Evolutionary conservation across 2,329 filamentous ascomycete genomes (phyloP), one percentile per base, ranked within the genome.

Genomic region (Blumeria hordei): DNA sequence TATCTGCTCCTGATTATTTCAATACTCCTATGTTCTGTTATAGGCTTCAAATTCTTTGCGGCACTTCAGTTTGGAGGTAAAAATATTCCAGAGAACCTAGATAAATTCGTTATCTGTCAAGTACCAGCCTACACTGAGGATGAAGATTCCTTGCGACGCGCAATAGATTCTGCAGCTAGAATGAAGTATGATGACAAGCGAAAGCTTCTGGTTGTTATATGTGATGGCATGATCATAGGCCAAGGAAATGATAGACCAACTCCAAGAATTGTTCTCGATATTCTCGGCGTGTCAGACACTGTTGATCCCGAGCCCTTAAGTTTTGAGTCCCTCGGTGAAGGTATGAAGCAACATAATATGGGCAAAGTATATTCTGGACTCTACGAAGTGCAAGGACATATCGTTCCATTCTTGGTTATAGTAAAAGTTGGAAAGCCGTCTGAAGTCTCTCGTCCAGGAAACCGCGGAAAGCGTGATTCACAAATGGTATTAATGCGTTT

Each of bases 401-500:
- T 98, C 61, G 92, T 98, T 49, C 92, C 92, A 21, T 98, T 94
- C 77, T 68, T 98, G 67, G 92, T 98, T 54, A 75, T 98, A 49
- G 88, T 96, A 69, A 98, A 98, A 74, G 80, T 96, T 61, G 92
- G 92, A 71, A 85, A 84, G 67, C 81, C 81, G 18, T 83, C 80
- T n/a, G 82, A 86, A 67, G 81, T 84, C 21, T 75, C 73, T 41
- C 70, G 77, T 60, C 82, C 92, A 58, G 92, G 92, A 67, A 98
- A 98, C 72, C 85, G 92, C 75, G 92, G 92, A 69, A 98, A 98
- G 76, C 90, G 92, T 76, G 92, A 98, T 69, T 96, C 92, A 55
- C 92, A 98, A 69, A 94, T 98, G 83, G 75, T 98, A 59, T 72
- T 96, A 58, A 98, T 98, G 92, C 83, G 92, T 60, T 98, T 98